Percentiles rank a stretch among this genome's conserved stretches.
Conservation (phyloP, 257 asterid species). For the Solanum appendiculatum region DNA sequence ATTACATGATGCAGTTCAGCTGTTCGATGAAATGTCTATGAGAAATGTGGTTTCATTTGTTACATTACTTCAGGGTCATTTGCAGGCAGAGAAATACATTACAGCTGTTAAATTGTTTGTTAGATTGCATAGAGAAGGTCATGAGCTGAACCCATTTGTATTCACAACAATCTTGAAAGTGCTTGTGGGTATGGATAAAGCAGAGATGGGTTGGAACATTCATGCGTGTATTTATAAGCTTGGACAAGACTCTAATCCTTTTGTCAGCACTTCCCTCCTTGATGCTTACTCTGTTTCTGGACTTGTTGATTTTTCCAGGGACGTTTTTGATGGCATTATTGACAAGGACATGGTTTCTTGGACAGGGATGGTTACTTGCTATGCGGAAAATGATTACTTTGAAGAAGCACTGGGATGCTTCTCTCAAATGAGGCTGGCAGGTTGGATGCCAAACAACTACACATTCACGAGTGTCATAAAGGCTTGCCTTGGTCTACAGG, state of each 20-base stretch:
- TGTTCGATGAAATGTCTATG: constrained; percentile 29
- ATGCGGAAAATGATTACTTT: constrained; percentile 59
- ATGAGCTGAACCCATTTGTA: constrained; percentile 33
- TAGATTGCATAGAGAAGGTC: constrained; percentile 34
- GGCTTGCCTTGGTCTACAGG: constrained; percentile 71
- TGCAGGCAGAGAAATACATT: neutral
- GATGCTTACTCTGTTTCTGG: constrained; percentile 75
- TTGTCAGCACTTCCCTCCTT: constrained; percentile 66
- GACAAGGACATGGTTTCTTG: constrained; percentile 75
- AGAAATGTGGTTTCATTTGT: constrained; percentile 38
- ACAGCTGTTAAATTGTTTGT: constrained; percentile 21
- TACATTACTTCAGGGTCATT: constrained; percentile 26
- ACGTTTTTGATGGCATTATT: constrained; percentile 48
- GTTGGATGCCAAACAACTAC: constrained; percentile 66
- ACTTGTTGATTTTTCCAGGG: constrained; percentile 35
- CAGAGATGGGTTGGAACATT: constrained; percentile 10
- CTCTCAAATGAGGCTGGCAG: constrained; percentile 51
- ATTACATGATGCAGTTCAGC: constrained; percentile 15
- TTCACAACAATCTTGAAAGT: constrained; percentile 30
- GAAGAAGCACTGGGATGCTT: constrained; percentile 46
- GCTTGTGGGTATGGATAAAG: constrained; percentile 26
- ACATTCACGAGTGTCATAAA: constrained; percentile 71
- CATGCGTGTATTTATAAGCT: constrained; percentile 24
- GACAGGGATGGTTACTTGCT: constrained; percentile 85
- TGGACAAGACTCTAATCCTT: constrained; percentile 25